These are phyloP conservation scores for Amniculicola lignicola DNA, from an alignment of 495 filamentous ascomycete species.

Conservation along the genomic window DNA sequence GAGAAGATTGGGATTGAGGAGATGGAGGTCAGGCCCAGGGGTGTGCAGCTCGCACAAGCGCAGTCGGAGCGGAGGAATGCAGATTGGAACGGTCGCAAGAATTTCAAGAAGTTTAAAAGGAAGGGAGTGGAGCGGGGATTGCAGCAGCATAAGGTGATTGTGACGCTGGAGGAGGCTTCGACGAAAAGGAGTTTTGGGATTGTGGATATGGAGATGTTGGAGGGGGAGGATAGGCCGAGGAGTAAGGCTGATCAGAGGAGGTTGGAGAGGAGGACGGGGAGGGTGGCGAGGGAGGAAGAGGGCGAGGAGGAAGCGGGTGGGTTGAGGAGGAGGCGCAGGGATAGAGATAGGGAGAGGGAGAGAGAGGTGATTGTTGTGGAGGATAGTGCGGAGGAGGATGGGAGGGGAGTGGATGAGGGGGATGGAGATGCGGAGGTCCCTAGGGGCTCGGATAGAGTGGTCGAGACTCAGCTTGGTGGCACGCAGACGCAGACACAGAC, in stretches of 20 bases:
- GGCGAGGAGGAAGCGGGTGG: constrained; percentile 24
- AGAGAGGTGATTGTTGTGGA: constrained; percentile 15
- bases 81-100: constrained; percentile 90
- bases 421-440: constrained; percentile 34
- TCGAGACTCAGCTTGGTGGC: constrained; percentile 20
- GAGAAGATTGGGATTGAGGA: constrained; percentile 76
- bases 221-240: constrained; percentile 28
- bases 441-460: constrained; percentile 16
- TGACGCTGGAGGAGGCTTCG: constrained; percentile 74
- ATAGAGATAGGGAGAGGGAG: constrained; percentile 10
- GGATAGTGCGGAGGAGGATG: constrained; percentile 19
- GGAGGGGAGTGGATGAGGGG: too few species aligned
- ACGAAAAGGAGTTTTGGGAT: constrained; percentile 71
- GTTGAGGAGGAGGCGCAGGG: constrained; percentile 5
- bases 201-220: constrained; percentile 79
- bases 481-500: constrained; percentile 31
- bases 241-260: constrained; percentile 39
- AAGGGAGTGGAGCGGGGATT: constrained; percentile 43
- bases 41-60: constrained; percentile 35
- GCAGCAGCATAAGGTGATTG: constrained; percentile 34
- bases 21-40: constrained; percentile 56
- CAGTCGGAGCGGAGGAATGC: constrained; percentile 75
- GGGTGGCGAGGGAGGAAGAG: constrained; percentile 24
- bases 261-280: constrained; percentile 29
- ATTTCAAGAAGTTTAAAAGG: constrained; percentile 88